Percentiles rank a stretch among this genome's conserved stretches.
Evolutionary conservation across 2,329 filamentous ascomycete genomes (phyloP).

Genomic region (Colletotrichum echinochloae): DNA sequence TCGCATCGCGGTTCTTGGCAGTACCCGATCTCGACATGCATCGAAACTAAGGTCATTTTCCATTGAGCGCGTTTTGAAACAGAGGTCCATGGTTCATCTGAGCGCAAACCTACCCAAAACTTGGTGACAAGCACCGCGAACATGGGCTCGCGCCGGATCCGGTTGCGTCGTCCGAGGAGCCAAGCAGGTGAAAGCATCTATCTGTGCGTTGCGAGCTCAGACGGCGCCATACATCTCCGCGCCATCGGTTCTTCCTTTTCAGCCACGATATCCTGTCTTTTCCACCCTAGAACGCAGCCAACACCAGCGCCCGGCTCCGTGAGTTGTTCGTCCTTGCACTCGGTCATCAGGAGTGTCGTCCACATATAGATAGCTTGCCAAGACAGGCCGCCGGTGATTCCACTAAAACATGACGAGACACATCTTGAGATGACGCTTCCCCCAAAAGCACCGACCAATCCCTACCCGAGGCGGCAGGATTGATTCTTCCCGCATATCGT

Average conservation of each 20-base stretch:
- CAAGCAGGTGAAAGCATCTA: background rate
- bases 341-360: background rate
- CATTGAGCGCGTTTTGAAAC: constrained; percentile 30
- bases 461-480: background rate
- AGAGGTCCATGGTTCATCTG: constrained; percentile 24
- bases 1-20: constrained; percentile 6
- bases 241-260: background rate
- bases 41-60: constrained; percentile 25
- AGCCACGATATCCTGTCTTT: background rate
- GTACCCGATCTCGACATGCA: constrained; percentile 33
- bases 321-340: background rate
- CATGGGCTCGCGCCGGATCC: constrained; percentile 9
- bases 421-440: background rate
- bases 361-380: background rate
- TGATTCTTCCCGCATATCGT: background rate
- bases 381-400: background rate
- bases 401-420: background rate
- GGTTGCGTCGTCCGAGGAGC: background rate
- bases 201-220: constrained; percentile 6
- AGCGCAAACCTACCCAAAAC: constrained; percentile 20
- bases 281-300: background rate
- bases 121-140: background rate
- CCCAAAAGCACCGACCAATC: background rate
- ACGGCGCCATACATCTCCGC: background rate
- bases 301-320: background rate